Base-by-base conservation (phyloP, 768 basidiomycete genomes). In the Podaxis sp. region DNA sequence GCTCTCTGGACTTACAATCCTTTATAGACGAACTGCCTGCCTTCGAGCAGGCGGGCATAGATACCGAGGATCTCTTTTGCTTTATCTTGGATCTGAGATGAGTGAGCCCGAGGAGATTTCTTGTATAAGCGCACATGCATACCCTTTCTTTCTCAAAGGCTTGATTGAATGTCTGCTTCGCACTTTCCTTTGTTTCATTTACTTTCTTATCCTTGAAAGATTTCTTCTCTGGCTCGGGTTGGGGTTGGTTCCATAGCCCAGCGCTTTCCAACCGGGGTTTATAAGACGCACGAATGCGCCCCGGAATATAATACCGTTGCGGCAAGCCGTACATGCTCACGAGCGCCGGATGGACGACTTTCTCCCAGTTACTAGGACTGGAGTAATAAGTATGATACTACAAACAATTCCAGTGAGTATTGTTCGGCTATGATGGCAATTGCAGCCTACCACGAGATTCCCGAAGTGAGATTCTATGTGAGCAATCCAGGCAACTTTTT, bases 261-360 rank as follows among this genome's bases (percentile, higher is more conserved):
- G 81, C 81, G 7, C 80, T 80, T 69, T 89, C 84, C 39, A 94
- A 75, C 13, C 89, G 82, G 12, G 82, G 76, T 58, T 74, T 80
- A 66, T 87, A 83, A 17, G 79, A 70, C 28, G 81, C 77, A 42
- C 90, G 83, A 36, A 93, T 80, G 17, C 90, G 82, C 4, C 72
- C 69, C 0, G 91, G 87, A 6, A 90, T 83, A 68, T 89, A 94
- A 70, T 91, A 93, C 8, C 85, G 81, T 68, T 90, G 89, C 0
- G 90, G 92, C 2, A 88, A 59, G 13, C 85, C 81, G 59, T 89
- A 84, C 66, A 86, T 72, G 5, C 81, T 80, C 0, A 81, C 83
- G 44, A 93, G 74, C 0, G 79, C 73, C 3, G 82, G 83, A 39
- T 81, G 80, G 11, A 82, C 89, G 61, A 90, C 66, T 9, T 76